These are phyloP conservation scores for Pseudocohnilembus persalinus DNA, from an alignment of 169 alveolate genomes.

Conservation along the genomic window DNA sequence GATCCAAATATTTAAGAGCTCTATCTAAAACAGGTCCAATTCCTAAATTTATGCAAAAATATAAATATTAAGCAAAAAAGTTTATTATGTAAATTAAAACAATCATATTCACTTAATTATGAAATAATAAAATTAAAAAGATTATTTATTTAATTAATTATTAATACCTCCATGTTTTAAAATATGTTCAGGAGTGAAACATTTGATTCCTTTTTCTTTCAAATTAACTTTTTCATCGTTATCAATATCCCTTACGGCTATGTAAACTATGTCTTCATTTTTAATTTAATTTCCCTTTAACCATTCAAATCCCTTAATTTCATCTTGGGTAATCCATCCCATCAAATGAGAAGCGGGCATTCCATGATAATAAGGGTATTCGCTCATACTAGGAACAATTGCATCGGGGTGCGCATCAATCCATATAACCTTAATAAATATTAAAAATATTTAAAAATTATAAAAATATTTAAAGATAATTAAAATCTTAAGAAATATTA, in stretches of 20 bases:
- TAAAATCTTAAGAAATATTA: too few species aligned
- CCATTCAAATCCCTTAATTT: slow-evolving; percentile 56
- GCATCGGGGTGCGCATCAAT: slow-evolving; percentile 77
- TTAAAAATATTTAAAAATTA: too few species aligned
- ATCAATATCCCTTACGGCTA: slow-evolving; percentile 63
- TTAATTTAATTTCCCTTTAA: slow-evolving; percentile 9
- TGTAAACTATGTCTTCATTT: slow-evolving; percentile 17
- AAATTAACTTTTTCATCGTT: slow-evolving; percentile 44
- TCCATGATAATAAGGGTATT: slow-evolving; percentile 70
- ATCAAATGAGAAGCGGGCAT: slow-evolving; percentile 61
- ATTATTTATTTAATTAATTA: too few species aligned
- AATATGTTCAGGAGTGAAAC: slow-evolving; percentile 20
- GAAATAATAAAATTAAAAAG: not conserved
- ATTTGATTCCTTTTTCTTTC: slow-evolving; percentile 42
- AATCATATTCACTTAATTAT: not conserved
- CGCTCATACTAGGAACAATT: slow-evolving; percentile 65
- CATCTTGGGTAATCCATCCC: slow-evolving; percentile 53
- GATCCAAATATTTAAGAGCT: slow-evolving; percentile 52
- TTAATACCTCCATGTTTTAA: not conserved
- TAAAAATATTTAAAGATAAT: too few species aligned
- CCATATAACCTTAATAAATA: slow-evolving; percentile 50
- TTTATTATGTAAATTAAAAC: not conserved
- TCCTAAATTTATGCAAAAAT: slow-evolving; percentile 46
- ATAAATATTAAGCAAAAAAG: slow-evolving; percentile 39
- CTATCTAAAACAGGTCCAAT: slow-evolving; percentile 42